Conservation (phyloP, 2,329 filamentous ascomycete species). For the Fusarium nygamai region DNA sequence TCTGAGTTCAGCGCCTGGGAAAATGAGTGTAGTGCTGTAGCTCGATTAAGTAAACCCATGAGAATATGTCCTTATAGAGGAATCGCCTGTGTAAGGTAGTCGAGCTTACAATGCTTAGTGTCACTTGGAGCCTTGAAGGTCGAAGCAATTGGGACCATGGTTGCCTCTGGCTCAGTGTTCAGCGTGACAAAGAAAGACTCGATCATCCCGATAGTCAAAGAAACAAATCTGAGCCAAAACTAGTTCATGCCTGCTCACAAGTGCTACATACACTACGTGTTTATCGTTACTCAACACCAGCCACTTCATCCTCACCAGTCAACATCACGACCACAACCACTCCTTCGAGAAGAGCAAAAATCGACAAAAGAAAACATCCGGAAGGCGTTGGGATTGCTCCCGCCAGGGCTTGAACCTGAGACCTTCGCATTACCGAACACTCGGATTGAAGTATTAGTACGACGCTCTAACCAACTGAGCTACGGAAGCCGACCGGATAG, state of each 20-base stretch:
- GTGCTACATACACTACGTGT: background rate
- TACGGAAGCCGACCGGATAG: slow-evolving; percentile 37
- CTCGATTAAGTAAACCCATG: background rate
- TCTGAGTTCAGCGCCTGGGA: background rate
- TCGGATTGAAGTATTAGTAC: slow-evolving; percentile 27
- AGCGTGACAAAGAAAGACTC: background rate
- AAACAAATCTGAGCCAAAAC: background rate
- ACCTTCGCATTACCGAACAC: slow-evolving; percentile 22
- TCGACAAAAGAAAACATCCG: slow-evolving; percentile 11
- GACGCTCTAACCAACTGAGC: slow-evolving; percentile 35
- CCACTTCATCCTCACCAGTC: background rate
- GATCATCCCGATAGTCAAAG: background rate
- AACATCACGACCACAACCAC: background rate
- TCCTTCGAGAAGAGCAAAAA: background rate
- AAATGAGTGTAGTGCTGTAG: background rate
- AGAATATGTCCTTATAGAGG: too few species aligned
- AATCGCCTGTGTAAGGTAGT: background rate
- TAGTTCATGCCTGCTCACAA: background rate
- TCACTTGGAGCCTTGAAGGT: background rate
- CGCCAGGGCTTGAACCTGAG: slow-evolving; percentile 29
- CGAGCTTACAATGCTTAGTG: background rate
- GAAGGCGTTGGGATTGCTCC: slow-evolving; percentile 27
- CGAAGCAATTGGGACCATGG: background rate
- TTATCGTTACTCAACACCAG: background rate
- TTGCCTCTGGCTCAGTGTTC: background rate